Evolutionary conservation across 139 green algal species (phyloP).

Genomic region (Deuterostichococcus epilithicus): DNA sequence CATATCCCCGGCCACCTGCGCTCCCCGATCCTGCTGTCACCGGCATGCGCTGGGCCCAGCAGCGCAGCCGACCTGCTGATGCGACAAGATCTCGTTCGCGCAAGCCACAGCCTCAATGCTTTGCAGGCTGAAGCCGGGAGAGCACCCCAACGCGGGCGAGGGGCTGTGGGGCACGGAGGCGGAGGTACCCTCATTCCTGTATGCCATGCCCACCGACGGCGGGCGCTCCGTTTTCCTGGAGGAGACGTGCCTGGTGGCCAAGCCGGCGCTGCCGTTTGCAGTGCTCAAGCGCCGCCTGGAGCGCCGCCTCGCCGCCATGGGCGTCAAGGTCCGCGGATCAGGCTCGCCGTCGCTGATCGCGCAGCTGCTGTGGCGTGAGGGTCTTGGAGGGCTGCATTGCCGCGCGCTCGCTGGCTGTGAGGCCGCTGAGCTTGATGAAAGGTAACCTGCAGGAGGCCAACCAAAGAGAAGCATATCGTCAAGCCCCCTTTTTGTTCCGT

Average conservation of each 20-base stretch:
- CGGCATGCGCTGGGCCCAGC: too few species aligned
- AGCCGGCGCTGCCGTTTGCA: conserved; percentile 71
- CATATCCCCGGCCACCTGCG: too few species aligned
- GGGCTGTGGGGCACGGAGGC: conserved; percentile 58
- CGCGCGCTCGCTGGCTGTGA: not conserved
- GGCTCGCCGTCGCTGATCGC: not conserved
- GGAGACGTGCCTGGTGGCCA: conserved; percentile 81
- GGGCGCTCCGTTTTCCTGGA: conserved; percentile 72
- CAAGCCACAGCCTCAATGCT: not conserved
- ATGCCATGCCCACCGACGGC: conserved; percentile 65
- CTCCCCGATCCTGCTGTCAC: too few species aligned
- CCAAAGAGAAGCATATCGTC: too few species aligned
- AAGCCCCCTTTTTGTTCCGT: not conserved
- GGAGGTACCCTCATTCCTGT: conserved; percentile 79
- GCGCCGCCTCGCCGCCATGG: conserved; percentile 58
- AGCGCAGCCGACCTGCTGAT: too few species aligned
- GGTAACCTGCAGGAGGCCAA: too few species aligned
- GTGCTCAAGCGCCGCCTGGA: conserved; percentile 72
- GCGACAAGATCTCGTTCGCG: too few species aligned
- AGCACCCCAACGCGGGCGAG: conserved; percentile 63
- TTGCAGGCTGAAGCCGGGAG: conserved; percentile 26
- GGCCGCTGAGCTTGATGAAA: not conserved
- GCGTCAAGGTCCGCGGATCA: conserved; percentile 49
- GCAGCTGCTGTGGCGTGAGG: too few species aligned
- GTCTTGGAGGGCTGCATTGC: not conserved